Evolutionary conservation across 148 eudicot species (phyloP).

Genomic region (Amaranthus hypochondriacus): DNA sequence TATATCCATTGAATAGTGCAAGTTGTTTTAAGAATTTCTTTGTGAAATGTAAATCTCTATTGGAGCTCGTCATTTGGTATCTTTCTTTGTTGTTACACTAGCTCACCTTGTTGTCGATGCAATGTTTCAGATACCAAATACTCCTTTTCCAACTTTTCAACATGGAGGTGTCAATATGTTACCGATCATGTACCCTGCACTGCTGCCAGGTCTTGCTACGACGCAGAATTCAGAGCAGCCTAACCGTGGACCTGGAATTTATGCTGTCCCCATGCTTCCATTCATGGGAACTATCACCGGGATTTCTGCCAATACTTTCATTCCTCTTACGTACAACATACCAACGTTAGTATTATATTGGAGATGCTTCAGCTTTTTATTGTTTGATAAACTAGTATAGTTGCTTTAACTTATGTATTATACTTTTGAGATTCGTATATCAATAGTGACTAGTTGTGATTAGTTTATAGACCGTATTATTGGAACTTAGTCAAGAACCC

Average conservation of each 20-base stretch:
- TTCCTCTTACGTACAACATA: constrained; percentile 82
- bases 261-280: constrained; percentile 79
- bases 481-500: background rate
- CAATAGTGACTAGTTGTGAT: background rate
- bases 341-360: constrained; percentile 64
- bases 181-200: constrained; percentile 70
- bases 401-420: background rate
- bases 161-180: constrained; percentile 51
- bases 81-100: too few species aligned
- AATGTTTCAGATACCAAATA: constrained; percentile 37
- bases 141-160: constrained; percentile 36
- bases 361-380: background rate
- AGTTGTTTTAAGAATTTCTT: background rate
- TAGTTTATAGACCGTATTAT: background rate
- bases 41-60: too few species aligned
- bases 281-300: constrained; percentile 56
- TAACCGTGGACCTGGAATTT: constrained; percentile 83
- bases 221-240: constrained; percentile 58
- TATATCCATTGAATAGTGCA: too few species aligned
- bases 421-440: background rate
- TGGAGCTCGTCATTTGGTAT: too few species aligned
- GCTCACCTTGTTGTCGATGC: background rate
- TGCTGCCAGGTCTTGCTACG: constrained; percentile 53
- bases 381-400: background rate
- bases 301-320: constrained; percentile 64